Evolutionary conservation across 495 filamentous ascomycete genomes (phyloP).

Genomic region (Daldinia vernicosa): DNA sequence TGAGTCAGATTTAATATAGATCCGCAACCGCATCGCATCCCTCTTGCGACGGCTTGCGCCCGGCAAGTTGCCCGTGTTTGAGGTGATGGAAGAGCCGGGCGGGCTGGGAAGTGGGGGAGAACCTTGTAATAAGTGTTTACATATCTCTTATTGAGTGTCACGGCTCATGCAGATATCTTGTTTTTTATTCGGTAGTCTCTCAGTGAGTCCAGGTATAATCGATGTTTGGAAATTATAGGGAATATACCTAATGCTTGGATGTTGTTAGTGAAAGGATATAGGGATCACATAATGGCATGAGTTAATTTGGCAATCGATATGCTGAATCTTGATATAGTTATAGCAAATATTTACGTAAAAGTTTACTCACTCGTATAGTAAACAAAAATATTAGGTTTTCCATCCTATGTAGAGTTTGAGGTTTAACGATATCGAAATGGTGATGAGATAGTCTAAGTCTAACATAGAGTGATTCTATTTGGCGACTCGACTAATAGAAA

Average conservation of each 20-base stretch:
- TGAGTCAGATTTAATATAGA: constrained; percentile 53
- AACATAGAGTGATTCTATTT: not conserved
- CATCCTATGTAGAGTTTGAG: not conserved
- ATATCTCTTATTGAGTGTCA: constrained; percentile 13
- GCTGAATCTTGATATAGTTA: too few species aligned
- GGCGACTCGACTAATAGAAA: not conserved
- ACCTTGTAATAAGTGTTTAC: constrained; percentile 25
- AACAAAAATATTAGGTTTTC: not conserved
- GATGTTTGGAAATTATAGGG: not conserved
- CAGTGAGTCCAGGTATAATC: not conserved
- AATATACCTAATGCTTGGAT: not conserved
- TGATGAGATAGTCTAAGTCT: constrained; percentile 3
- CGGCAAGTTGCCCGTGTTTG: not conserved
- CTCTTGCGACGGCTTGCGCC: not conserved
- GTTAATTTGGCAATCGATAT: too few species aligned
- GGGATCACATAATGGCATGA: too few species aligned
- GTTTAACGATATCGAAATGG: not conserved
- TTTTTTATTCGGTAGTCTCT: constrained; percentile 4
- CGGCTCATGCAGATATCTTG: not conserved
- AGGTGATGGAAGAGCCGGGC: not conserved
- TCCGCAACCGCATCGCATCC: constrained; percentile 31
- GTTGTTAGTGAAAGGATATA: not conserved
- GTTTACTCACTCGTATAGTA: not conserved
- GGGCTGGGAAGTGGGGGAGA: constrained; percentile 1
- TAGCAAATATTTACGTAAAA: not conserved